Evolutionary conservation across 805 yeast genomes (phyloP).

Genomic region (Pachysolen tannophilus): DNA sequence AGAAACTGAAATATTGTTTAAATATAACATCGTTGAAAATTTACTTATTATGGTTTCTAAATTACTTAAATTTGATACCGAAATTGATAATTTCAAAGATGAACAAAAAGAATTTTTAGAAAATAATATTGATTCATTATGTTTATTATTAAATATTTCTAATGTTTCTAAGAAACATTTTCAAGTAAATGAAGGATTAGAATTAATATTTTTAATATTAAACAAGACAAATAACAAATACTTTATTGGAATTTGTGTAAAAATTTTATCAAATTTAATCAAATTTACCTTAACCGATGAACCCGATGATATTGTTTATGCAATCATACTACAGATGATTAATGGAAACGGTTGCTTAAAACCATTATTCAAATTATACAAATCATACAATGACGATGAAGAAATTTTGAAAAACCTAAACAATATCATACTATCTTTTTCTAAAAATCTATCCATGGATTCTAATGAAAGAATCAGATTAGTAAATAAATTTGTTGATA

Average conservation of each 20-base stretch:
- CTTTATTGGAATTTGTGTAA: constrained; percentile 1
- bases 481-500: constrained; percentile 7
- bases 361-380: constrained; percentile 6
- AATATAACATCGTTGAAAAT: constrained; percentile 2
- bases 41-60: constrained; percentile 5
- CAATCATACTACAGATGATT: background rate
- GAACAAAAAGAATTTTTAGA: constrained; percentile 6
- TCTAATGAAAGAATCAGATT: constrained; percentile 8
- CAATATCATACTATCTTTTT: constrained; percentile 2
- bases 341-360: constrained; percentile 8
- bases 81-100: background rate
- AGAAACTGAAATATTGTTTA: background rate
- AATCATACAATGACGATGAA: background rate
- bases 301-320: no score
- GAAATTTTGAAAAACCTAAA: background rate
- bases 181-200: constrained; percentile 10
- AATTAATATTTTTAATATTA: constrained; percentile 5
- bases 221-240: constrained; percentile 1
- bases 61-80: background rate
- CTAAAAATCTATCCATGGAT: constrained; percentile 7
- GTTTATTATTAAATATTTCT: constrained; percentile 10
- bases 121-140: constrained; percentile 12
- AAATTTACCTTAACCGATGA: no score
- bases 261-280: no score
- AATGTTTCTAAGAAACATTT: constrained; percentile 8